Evolutionary conservation across 2,329 filamentous ascomycete genomes (phyloP).

Genomic region (Emmonsiellopsis sp.): DNA sequence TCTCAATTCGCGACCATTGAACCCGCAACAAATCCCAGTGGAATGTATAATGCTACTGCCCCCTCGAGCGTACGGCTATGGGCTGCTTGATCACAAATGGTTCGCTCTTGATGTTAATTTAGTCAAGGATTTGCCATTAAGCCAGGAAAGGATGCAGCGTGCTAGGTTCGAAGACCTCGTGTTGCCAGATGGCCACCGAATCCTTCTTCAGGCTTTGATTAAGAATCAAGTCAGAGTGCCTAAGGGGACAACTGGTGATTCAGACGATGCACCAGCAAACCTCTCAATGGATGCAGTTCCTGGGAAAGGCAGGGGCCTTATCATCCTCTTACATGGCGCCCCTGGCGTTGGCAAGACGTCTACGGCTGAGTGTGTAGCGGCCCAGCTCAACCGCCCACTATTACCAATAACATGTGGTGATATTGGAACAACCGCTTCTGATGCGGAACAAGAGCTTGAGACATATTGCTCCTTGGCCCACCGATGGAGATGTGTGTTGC

Average conservation of each 20-base stretch:
- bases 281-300: constrained; percentile 1
- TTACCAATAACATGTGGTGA: constrained; percentile 32
- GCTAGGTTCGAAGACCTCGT: neutral
- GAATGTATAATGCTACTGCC: neutral
- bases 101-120: neutral
- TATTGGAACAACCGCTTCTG: constrained; percentile 36
- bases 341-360: constrained; percentile 18
- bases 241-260: neutral
- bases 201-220: neutral
- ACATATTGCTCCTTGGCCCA: constrained; percentile 19
- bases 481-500: constrained; percentile 30
- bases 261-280: neutral
- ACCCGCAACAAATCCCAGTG: neutral
- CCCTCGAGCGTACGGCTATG: neutral
- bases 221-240: neutral
- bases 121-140: neutral
- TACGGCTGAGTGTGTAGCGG: constrained; percentile 16
- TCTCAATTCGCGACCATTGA: neutral
- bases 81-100: constrained; percentile 1
- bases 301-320: constrained; percentile 16
- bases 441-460: constrained; percentile 21
- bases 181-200: neutral
- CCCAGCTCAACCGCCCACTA: constrained; percentile 13
- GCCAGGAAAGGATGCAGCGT: neutral
- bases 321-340: constrained; percentile 18